Percentiles rank a stretch among this genome's conserved stretches.
phyloP scores from a whole-genome alignment of 176 grass and related monocot genomes.

The Bolboschoenus planiculmis region DNA sequence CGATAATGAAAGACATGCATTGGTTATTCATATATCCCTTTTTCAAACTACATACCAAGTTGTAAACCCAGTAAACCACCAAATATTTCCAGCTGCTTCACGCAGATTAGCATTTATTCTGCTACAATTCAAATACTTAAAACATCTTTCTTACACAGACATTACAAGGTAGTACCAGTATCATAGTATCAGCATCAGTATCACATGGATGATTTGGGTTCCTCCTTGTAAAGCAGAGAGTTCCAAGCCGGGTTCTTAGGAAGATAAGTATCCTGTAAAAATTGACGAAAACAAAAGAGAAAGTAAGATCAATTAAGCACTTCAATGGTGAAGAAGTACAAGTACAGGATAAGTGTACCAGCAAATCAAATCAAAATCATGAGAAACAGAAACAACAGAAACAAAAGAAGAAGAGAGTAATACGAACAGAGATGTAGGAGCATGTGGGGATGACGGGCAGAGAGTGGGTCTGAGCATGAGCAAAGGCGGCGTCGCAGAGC shows the following conservation, averaged over 20 bases:
- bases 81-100: background rate
- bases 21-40: background rate
- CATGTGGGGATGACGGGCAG: slow-evolving; percentile 67
- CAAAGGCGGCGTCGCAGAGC: slow-evolving; percentile 70
- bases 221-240: slow-evolving; percentile 36
- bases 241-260: slow-evolving; percentile 51
- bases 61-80: background rate
- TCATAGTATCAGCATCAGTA: background rate
- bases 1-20: background rate
- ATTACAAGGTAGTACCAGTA: slow-evolving; percentile 1
- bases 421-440: slow-evolving; percentile 70
- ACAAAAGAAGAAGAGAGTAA: background rate
- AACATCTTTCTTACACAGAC: background rate
- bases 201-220: slow-evolving; percentile 22
- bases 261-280: slow-evolving; percentile 65
- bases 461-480: slow-evolving; percentile 33
- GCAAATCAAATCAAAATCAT: background rate
- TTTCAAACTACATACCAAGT: background rate
- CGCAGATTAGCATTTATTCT: background rate
- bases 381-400: background rate
- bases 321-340: too few relatives aligned
- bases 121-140: background rate
- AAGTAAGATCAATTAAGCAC: background rate
- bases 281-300: background rate
- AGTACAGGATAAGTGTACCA: background rate